Percentiles rank a stretch among this genome's conserved stretches.
Evolutionary conservation across 768 basidiomycete genomes (phyloP).

Genomic region (Pulveroboletus sp.): DNA sequence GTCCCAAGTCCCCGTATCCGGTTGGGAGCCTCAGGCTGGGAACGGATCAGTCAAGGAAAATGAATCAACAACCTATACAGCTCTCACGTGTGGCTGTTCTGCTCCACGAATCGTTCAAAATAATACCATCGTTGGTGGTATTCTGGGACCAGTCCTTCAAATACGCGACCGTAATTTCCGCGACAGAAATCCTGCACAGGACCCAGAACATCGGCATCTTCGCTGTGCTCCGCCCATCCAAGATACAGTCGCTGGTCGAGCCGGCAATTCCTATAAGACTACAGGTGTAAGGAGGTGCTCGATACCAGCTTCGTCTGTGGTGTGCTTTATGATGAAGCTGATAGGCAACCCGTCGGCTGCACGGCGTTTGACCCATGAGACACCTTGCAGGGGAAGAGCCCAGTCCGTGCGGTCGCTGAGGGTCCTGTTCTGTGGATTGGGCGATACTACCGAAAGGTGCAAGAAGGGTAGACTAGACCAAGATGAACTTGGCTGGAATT

Average conservation of each 20-base stretch:
- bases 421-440: conserved; percentile 54
- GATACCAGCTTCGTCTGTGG: conserved; percentile 52
- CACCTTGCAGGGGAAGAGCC: conserved; percentile 68
- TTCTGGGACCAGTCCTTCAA: conserved; percentile 45
- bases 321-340: conserved; percentile 63
- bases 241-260: conserved; percentile 50
- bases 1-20: conserved; percentile 65
- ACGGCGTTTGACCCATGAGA: conserved; percentile 68
- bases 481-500: conserved; percentile 41
- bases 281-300: conserved; percentile 46
- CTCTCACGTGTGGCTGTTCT: conserved; percentile 59
- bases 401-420: conserved; percentile 61
- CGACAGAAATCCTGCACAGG: conserved; percentile 48
- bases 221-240: conserved; percentile 55
- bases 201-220: conserved; percentile 52
- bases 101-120: conserved; percentile 46
- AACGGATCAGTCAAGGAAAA: not conserved
- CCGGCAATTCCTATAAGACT: conserved; percentile 63
- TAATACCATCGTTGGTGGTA: conserved; percentile 32
- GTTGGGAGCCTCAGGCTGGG: not conserved
- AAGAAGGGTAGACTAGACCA: conserved; percentile 43
- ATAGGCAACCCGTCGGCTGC: conserved; percentile 57
- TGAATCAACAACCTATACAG: conserved; percentile 49
- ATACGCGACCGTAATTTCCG: conserved; percentile 44
- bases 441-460: not conserved